These are phyloP conservation scores for Ascochyta lentis DNA, from an alignment of 2,329 filamentous ascomycete species.

Conservation along the genomic window DNA sequence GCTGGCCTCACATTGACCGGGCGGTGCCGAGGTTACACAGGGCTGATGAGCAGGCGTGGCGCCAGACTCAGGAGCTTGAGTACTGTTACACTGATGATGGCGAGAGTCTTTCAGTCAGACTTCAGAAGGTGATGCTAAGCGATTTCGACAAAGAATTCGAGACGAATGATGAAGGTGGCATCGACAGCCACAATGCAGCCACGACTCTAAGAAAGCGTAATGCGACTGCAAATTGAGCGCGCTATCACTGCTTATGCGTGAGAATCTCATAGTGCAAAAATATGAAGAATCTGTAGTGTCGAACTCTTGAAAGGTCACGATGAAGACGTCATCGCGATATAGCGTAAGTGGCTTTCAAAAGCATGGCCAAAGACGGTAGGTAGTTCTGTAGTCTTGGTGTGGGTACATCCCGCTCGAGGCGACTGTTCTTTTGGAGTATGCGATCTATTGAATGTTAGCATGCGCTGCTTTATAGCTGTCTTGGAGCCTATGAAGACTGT, in stretches of 20 bases:
- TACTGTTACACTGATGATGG: constrained; percentile 12
- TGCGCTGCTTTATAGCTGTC: not conserved
- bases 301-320: not conserved
- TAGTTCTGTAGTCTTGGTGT: not conserved
- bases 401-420: not conserved
- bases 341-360: not conserved
- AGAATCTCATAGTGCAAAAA: not conserved
- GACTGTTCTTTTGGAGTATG: not conserved
- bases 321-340: not conserved
- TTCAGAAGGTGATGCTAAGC: not conserved
- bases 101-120: not conserved
- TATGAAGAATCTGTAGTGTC: constrained; percentile 2
- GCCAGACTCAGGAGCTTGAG: not conserved
- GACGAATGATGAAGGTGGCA: constrained; percentile 5
- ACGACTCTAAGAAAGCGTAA: not conserved
- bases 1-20: not conserved
- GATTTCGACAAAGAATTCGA: not conserved
- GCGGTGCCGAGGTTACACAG: constrained; percentile 13
- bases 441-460: not conserved
- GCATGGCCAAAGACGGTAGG: not conserved
- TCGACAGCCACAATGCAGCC: not conserved
- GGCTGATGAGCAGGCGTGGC: not conserved
- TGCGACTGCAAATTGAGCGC: not conserved
- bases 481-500: not conserved
- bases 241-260: not conserved